Percentiles rank a stretch among this genome's conserved stretches.
Evolutionary conservation across 148 eudicot species (phyloP).

Genomic region (Chenopodium album): DNA sequence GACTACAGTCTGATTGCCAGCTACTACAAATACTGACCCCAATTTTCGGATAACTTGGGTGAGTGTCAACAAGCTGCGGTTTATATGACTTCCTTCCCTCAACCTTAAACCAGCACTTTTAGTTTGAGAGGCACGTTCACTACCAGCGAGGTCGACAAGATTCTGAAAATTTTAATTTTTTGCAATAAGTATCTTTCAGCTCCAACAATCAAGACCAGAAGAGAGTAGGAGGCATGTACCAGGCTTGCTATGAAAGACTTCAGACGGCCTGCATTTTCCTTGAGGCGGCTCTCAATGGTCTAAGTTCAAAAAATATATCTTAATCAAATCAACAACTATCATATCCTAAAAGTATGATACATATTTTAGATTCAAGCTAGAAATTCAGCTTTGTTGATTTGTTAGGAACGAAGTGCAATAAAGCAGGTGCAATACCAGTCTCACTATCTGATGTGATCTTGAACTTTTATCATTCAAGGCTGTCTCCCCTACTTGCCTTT

Average conservation of each 20-base stretch:
- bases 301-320: constrained; percentile 20
- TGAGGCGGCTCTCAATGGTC: constrained; percentile 75
- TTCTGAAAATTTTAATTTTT: constrained; percentile 45
- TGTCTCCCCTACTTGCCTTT: constrained; percentile 94
- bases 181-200: constrained; percentile 1
- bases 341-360: neutral
- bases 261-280: constrained; percentile 67
- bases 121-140: constrained; percentile 93
- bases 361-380: neutral
- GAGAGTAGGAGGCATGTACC: constrained; percentile 46
- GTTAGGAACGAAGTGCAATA: neutral
- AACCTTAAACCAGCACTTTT: constrained; percentile 75
- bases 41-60: constrained; percentile 92
- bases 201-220: constrained; percentile 12
- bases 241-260: constrained; percentile 86
- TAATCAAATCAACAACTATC: no score
- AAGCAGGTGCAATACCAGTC: constrained; percentile 53
- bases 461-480: constrained; percentile 93
- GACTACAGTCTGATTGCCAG: neutral
- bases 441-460: constrained; percentile 91
- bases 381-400: neutral
- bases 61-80: constrained; percentile 86
- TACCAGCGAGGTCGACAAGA: constrained; percentile 98
- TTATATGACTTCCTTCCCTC: constrained; percentile 97
- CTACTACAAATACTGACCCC: constrained; percentile 46